A percentile compares a stretch with the other conserved stretches of the same genome.
phyloP scores from a whole-genome alignment of 768 basidiomycete species.

The Lactifluus piperatus region DNA sequence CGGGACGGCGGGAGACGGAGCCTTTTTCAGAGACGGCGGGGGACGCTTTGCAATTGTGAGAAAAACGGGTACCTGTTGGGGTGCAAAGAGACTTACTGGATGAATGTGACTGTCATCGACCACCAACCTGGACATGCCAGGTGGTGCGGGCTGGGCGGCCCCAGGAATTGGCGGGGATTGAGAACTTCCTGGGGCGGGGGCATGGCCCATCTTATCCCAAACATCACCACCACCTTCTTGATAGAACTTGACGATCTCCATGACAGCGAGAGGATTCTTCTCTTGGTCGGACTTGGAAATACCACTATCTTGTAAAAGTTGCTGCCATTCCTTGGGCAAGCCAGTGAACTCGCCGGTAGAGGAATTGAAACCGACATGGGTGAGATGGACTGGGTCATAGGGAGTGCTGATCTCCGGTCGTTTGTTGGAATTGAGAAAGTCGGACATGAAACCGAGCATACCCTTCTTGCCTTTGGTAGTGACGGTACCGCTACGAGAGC shows the following conservation, averaged over 20 bases:
- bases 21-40: slow-evolving; percentile 37
- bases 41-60: slow-evolving; percentile 27
- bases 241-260: slow-evolving; percentile 99
- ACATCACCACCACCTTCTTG: slow-evolving; percentile 77
- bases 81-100: slow-evolving; percentile 36
- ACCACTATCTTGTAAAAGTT: slow-evolving; percentile 89
- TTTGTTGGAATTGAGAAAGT: slow-evolving; percentile 70
- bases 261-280: slow-evolving; percentile 94
- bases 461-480: slow-evolving; percentile 48
- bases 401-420: slow-evolving; percentile 92
- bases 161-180: slow-evolving; percentile 16
- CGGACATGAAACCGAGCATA: slow-evolving; percentile 54
- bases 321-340: slow-evolving; percentile 98
- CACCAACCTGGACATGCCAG: slow-evolving; percentile 28
- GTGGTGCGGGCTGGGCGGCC: slow-evolving; percentile 1
- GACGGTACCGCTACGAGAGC: slow-evolving; percentile 37
- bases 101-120: slow-evolving; percentile 46
- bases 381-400: slow-evolving; percentile 98
- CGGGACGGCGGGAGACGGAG: slow-evolving; percentile 22
- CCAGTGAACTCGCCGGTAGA: slow-evolving; percentile 98
- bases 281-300: slow-evolving; percentile 93
- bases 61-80: slow-evolving; percentile 11
- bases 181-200: slow-evolving; percentile 22
- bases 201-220: slow-evolving; percentile 74
- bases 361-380: slow-evolving; percentile 98